A percentile compares a stretch with the other conserved stretches of the same genome.
phyloP scores from a whole-genome alignment of 164 flowering plant genomes.

The Nelumbo lutea region DNA sequence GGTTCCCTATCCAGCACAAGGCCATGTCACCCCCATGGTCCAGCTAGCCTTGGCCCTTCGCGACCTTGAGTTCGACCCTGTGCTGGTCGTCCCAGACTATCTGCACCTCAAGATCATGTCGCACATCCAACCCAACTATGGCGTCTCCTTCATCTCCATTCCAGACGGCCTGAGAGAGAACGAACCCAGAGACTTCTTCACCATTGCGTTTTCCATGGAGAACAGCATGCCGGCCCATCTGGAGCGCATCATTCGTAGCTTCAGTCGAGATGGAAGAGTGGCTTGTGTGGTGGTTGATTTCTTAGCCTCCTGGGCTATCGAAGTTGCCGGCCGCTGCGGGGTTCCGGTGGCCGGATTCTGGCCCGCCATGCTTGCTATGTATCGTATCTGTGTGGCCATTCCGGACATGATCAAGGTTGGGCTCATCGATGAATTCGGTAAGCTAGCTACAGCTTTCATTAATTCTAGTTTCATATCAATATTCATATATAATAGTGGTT shows the following conservation, averaged over 20 bases:
- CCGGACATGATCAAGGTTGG: constrained; percentile 49
- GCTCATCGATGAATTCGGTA: constrained; percentile 55
- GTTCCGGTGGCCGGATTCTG: constrained; percentile 68
- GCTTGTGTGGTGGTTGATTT: constrained; percentile 59
- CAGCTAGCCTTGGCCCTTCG: constrained; percentile 42
- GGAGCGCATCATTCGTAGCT: constrained; percentile 26
- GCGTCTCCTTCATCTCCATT: constrained; percentile 29
- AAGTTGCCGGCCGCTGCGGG: constrained; percentile 37
- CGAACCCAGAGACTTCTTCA: constrained; percentile 43
- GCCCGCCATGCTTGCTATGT: constrained; percentile 85
- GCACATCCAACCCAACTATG: not conserved
- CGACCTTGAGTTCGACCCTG: constrained; percentile 36
- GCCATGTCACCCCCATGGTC: constrained; percentile 85
- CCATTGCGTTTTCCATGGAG: constrained; percentile 59
- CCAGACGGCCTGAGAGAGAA: constrained; percentile 40
- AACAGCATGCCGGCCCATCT: constrained; percentile 52
- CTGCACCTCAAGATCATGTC: constrained; percentile 35
- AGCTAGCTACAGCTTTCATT: not conserved
- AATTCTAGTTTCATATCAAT: too few species aligned
- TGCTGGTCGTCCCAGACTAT: constrained; percentile 49
- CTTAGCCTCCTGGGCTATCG: constrained; percentile 70
- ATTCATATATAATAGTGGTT: too few species aligned
- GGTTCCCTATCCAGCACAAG: constrained; percentile 87
- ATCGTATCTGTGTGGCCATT: constrained; percentile 46
- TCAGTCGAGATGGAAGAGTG: constrained; percentile 23